Base-by-base conservation (phyloP, 768 basidiomycete genomes). In the Bullera alba region DNA sequence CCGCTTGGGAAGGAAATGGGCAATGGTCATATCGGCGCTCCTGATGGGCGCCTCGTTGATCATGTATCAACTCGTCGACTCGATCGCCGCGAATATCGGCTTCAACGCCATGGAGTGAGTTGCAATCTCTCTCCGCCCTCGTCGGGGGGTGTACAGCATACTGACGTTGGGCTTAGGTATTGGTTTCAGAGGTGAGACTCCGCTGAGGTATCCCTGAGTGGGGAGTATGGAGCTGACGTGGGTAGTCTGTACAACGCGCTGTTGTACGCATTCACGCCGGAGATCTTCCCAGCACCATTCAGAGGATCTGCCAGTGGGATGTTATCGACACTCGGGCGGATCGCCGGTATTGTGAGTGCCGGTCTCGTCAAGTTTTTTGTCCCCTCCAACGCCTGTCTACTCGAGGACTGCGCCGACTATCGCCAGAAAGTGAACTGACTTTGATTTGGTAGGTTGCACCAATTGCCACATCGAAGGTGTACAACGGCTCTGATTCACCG, bases 231-330 rank as follows among this genome's bases (percentile, higher is more conserved):
- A 22, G 15, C 27, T 2, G 16, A 8, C 19, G 30, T 16, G 12
- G 22, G 7, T 17, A 57, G 57, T n/a, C 36, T 63, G 16, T 63
- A 59, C 42, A 54, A 43, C 15, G 57, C 61, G 1, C 29, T 63
- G 23, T 70, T 80, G 14, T 81, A 77, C 46, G 79, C 79, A 1
- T 80, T 80, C 57, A 81, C 80, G 6, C 80, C 80, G 1, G 80
- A 81, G 60, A 78, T 79, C 17, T 81, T 82, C 71, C 78, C 80
- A 0, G 78, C 79, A 0, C 77, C 79, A 2, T 78, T 79, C 54
- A 76, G 80, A 51, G 80, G 80, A 2, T 80, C 79, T 0, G 79
- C 79, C 8, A 77, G 79, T 48, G 79, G 79, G 2, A 75, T 75
- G 56, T 77, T 67, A 54, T 75, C 75, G 53, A 77, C 75, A 10